A percentile compares a stretch with the other conserved stretches of the same genome.
Conservation (phyloP, 305 asterid genomes). For the Fraxinus floribunda region DNA sequence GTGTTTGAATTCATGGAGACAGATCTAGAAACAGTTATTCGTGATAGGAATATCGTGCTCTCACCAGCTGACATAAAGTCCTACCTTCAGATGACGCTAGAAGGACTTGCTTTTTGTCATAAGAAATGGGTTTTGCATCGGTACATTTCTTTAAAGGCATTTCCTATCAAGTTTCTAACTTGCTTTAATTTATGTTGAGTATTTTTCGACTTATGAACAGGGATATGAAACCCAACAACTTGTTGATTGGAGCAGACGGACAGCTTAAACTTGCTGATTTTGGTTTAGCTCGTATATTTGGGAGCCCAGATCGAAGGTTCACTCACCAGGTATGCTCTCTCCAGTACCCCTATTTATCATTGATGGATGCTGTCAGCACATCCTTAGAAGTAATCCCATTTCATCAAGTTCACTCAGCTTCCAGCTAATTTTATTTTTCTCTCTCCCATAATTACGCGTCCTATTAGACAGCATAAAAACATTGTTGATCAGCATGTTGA, state of each 20-base stretch:
- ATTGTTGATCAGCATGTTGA: neutral
- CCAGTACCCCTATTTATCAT: neutral
- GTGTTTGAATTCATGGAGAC: slow-evolving; percentile 99
- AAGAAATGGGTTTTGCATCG: slow-evolving; percentile 96
- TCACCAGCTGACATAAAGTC: slow-evolving; percentile 97
- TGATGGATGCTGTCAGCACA: slow-evolving; percentile 3
- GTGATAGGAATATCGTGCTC: slow-evolving; percentile 84
- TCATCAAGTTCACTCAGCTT: neutral
- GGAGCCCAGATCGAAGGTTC: slow-evolving; percentile 96
- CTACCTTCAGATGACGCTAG: slow-evolving; percentile 87
- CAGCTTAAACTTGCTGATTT: slow-evolving; percentile 97
- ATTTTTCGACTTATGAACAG: slow-evolving; percentile 36
- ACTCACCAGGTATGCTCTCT: slow-evolving; percentile 79
- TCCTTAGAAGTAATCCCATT: neutral
- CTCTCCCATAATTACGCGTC: neutral
- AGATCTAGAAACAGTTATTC: slow-evolving; percentile 95
- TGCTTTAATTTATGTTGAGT: slow-evolving; percentile 16
- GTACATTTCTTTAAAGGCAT: slow-evolving; percentile 34
- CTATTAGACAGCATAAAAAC: neutral
- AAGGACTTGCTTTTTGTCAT: slow-evolving; percentile 93
- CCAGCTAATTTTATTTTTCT: neutral
- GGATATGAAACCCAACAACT: slow-evolving; percentile 99
- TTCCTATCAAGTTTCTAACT: slow-evolving; percentile 20
- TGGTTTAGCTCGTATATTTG: slow-evolving; percentile 95
- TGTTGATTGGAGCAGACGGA: slow-evolving; percentile 86